Conservation (phyloP, 1,284 basidiomycete genomes). For the Puccinia triticina region DNA sequence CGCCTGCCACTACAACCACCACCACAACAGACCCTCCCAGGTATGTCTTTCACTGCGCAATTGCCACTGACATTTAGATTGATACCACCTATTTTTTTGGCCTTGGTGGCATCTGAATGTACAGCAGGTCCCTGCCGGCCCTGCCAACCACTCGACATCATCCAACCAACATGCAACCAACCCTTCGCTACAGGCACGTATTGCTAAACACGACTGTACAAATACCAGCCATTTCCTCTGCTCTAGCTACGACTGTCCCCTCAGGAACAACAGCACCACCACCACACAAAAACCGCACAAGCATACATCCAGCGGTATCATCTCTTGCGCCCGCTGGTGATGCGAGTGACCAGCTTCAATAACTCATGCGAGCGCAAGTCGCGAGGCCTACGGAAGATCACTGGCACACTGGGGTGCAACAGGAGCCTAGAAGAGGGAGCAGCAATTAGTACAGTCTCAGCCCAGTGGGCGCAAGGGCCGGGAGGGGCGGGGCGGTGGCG, state of each 20-base stretch:
- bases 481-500: no score
- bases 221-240: background rate
- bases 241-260: constrained; percentile 43
- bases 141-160: no score
- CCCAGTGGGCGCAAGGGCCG: background rate
- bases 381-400: constrained; percentile 37
- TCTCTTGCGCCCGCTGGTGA: constrained; percentile 22
- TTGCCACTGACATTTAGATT: no score
- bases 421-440: constrained; percentile 33
- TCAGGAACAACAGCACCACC: background rate
- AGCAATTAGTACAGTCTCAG: constrained; percentile 22
- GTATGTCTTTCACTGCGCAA: no score
- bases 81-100: no score
- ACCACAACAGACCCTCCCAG: no score
- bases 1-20: no score
- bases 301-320: constrained; percentile 59
- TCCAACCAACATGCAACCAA: no score
- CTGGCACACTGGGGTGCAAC: constrained; percentile 32
- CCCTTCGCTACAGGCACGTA: no score
- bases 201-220: no score
- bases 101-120: no score
- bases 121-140: no score
- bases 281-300: constrained; percentile 74
- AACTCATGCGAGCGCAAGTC: constrained; percentile 40
- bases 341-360: constrained; percentile 35